Evolutionary conservation across 495 filamentous ascomycete species (phyloP).

Genomic region (Wilcoxina mikolae): DNA sequence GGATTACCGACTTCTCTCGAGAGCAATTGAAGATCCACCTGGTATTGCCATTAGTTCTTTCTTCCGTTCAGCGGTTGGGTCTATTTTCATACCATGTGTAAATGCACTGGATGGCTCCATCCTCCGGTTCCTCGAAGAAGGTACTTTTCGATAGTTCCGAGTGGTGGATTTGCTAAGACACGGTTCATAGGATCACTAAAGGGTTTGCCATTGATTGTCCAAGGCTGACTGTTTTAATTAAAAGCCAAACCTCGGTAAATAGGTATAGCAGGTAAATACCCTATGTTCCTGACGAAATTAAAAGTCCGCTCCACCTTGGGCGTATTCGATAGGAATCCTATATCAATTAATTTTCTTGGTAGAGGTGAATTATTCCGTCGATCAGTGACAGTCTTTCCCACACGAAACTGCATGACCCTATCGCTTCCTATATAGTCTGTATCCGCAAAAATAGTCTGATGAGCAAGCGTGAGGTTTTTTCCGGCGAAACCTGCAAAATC

Average conservation of each 20-base stretch:
- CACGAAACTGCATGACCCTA: conserved; percentile 4
- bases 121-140: conserved; percentile 34
- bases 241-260: too few species aligned
- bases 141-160: conserved; percentile 41
- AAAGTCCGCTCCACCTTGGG: conserved; percentile 32
- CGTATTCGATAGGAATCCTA: conserved; percentile 27
- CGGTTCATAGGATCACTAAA: conserved; percentile 38
- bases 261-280: too few species aligned
- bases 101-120: conserved; percentile 42
- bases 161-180: conserved; percentile 36
- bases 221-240: too few species aligned
- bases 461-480: conserved; percentile 36
- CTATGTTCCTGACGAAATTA: conserved; percentile 7
- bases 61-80: conserved; percentile 36
- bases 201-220: conserved; percentile 40
- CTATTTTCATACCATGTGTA: conserved; percentile 37
- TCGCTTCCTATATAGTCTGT: conserved; percentile 30
- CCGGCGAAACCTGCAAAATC: conserved; percentile 38
- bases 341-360: conserved; percentile 20
- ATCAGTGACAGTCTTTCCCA: conserved; percentile 7
- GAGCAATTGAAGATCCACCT: conserved; percentile 36
- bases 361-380: conserved; percentile 28
- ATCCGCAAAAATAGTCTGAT: conserved; percentile 31
- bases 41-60: conserved; percentile 32
- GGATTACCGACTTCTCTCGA: conserved; percentile 23